phyloP scores from a whole-genome alignment of 768 basidiomycete genomes.

The Stropharia rugosoannulata region DNA sequence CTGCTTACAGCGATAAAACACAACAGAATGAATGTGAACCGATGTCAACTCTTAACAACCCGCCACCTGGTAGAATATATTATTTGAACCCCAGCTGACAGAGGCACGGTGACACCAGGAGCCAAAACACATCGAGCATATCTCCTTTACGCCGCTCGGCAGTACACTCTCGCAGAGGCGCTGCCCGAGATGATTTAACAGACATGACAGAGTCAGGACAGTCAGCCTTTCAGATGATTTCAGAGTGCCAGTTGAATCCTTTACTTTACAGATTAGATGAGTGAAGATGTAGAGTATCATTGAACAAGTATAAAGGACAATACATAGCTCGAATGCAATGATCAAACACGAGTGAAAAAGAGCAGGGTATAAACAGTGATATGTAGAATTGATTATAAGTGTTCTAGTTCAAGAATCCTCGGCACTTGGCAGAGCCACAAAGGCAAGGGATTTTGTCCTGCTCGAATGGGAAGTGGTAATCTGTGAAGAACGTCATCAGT shows the following conservation, averaged over 20 bases:
- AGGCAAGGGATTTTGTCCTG: conserved; percentile 96
- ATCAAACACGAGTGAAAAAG: not conserved
- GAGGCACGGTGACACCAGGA: too few relatives aligned
- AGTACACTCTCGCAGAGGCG: not conserved
- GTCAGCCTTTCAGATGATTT: not conserved
- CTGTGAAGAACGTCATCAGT: conserved; percentile 34
- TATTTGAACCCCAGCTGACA: too few relatives aligned
- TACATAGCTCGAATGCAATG: conserved; percentile 22
- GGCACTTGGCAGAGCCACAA: conserved; percentile 87
- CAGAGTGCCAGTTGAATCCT: too few relatives aligned
- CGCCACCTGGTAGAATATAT: too few relatives aligned
- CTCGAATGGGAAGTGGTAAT: conserved; percentile 99
- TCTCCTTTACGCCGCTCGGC: too few relatives aligned
- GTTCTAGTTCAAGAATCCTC: conserved; percentile 92
- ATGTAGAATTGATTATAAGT: conserved; percentile 5
- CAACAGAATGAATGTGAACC: too few relatives aligned
- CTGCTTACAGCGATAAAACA: too few relatives aligned
- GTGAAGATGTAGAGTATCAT: conserved; percentile 1
- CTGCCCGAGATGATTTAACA: not conserved
- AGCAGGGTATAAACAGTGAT: conserved; percentile 19
- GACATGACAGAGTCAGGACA: not conserved
- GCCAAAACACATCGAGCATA: too few relatives aligned
- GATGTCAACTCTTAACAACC: too few relatives aligned
- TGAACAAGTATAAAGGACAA: conserved; percentile 10
- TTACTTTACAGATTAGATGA: not conserved